A percentile compares a stretch with the other conserved stretches of the same genome.
Conservation (phyloP, 225 moss, liverwort and hornwort species). For the Straminergon stramineum region DNA sequence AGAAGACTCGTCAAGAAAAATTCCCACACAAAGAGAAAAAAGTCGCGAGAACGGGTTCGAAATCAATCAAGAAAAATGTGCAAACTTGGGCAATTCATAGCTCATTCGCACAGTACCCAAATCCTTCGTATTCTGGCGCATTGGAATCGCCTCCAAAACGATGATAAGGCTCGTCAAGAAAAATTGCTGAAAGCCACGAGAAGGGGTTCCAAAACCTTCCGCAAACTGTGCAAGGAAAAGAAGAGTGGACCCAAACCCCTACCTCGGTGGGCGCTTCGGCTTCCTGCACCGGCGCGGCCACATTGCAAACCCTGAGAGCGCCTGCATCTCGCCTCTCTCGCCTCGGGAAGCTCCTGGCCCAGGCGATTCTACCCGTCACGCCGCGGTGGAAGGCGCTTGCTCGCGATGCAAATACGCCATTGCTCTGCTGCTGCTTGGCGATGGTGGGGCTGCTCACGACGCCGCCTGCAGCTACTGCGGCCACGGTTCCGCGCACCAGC, state of each 20-base stretch:
- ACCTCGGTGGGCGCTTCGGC: slow-evolving; percentile 17
- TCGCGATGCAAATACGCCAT: neutral
- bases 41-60: neutral
- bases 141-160: neutral
- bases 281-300: slow-evolving; percentile 26
- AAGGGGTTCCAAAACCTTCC: neutral
- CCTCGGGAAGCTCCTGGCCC: neutral
- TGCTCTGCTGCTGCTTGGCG: neutral
- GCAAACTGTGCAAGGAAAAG: neutral
- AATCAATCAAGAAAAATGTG: neutral
- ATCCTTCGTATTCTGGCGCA: neutral
- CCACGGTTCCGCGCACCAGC: slow-evolving; percentile 10
- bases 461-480: slow-evolving; percentile 1
- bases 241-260: neutral
- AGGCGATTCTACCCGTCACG: neutral
- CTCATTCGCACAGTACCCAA: neutral
- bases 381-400: slow-evolving; percentile 4
- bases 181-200: neutral
- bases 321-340: slow-evolving; percentile 1
- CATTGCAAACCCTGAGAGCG: slow-evolving; percentile 6
- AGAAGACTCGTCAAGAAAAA: neutral
- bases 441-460: neutral
- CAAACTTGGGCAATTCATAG: neutral
- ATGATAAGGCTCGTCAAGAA: no score
- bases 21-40: neutral